These are phyloP conservation scores for Oxyria digyna DNA, from an alignment of 148 eudicot species.

Conservation along the genomic window DNA sequence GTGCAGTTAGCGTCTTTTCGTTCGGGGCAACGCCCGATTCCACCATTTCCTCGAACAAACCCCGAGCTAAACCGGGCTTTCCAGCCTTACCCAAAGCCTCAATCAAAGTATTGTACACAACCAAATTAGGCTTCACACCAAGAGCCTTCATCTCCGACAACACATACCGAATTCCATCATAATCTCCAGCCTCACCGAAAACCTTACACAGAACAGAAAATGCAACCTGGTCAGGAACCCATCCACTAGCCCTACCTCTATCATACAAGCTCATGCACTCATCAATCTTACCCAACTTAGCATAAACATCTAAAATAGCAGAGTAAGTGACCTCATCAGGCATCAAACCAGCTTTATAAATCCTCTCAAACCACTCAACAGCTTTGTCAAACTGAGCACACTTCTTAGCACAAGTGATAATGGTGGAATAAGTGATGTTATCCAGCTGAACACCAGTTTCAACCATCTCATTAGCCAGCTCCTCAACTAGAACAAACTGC, in stretches of 20 bases:
- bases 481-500: slow-evolving; percentile 70
- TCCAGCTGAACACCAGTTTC: slow-evolving; percentile 52
- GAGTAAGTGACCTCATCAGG: slow-evolving; percentile 99
- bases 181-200: slow-evolving; percentile 95
- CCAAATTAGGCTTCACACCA: slow-evolving; percentile 69
- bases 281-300: slow-evolving; percentile 68
- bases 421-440: slow-evolving; percentile 93
- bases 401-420: slow-evolving; percentile 87
- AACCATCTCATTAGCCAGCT: slow-evolving; percentile 78
- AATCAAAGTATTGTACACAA: slow-evolving; percentile 80
- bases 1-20: slow-evolving; percentile 68
- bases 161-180: slow-evolving; percentile 85
- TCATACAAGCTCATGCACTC: slow-evolving; percentile 94
- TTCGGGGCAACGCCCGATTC: slow-evolving; percentile 57
- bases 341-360: slow-evolving; percentile 89
- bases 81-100: slow-evolving; percentile 96
- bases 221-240: slow-evolving; percentile 81
- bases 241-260: slow-evolving; percentile 85
- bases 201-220: slow-evolving; percentile 75
- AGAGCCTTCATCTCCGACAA: slow-evolving; percentile 82
- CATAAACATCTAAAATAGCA: slow-evolving; percentile 88
- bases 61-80: slow-evolving; percentile 87
- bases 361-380: slow-evolving; percentile 97
- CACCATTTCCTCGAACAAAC: slow-evolving; percentile 86
- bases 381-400: slow-evolving; percentile 73